A percentile compares a stretch with the other conserved stretches of the same genome.
Evolutionary conservation across 345 rosid species (phyloP).

Genomic region (Gynandropsis gynandra): DNA sequence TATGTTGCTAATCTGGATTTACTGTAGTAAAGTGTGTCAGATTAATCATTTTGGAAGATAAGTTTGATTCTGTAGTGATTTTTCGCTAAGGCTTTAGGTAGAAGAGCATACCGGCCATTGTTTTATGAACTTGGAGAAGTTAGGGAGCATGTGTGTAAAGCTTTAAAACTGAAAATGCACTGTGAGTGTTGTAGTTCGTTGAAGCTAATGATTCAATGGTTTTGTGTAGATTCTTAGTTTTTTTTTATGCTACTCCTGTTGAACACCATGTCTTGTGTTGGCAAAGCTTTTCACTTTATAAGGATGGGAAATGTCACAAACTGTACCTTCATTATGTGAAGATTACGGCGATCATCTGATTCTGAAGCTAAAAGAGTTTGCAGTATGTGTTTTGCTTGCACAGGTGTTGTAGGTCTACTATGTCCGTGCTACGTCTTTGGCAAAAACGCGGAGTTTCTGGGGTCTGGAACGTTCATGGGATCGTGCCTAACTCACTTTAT

Average conservation of each 20-base stretch:
- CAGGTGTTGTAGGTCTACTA: conserved; percentile 71
- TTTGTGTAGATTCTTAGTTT: conserved; percentile 10
- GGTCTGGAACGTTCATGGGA: conserved; percentile 80
- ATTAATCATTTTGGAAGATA: not conserved
- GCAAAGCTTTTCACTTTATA: too few species aligned
- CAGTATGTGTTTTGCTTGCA: conserved; percentile 17
- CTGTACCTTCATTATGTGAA: not conserved
- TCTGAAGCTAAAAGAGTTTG: not conserved
- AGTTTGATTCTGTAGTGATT: conserved; percentile 2
- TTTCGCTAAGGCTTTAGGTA: conserved; percentile 1
- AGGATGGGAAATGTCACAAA: too few species aligned
- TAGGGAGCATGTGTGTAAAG: not conserved
- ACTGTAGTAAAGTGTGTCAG: too few species aligned
- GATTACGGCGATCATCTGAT: not conserved
- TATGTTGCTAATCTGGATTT: not conserved
- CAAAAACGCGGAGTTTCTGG: conserved; percentile 75
- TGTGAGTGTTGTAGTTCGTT: not conserved
- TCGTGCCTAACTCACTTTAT: conserved; percentile 71
- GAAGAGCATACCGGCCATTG: conserved; percentile 10
- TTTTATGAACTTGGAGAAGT: not conserved
- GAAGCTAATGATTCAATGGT: too few species aligned
- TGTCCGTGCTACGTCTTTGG: conserved; percentile 87
- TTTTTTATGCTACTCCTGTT: conserved; percentile 9
- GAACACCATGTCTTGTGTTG: not conserved
- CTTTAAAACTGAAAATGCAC: not conserved